Evolutionary conservation across 192 early-diverging fungal species (phyloP).

Genomic region (Dissophora globulifera): DNA sequence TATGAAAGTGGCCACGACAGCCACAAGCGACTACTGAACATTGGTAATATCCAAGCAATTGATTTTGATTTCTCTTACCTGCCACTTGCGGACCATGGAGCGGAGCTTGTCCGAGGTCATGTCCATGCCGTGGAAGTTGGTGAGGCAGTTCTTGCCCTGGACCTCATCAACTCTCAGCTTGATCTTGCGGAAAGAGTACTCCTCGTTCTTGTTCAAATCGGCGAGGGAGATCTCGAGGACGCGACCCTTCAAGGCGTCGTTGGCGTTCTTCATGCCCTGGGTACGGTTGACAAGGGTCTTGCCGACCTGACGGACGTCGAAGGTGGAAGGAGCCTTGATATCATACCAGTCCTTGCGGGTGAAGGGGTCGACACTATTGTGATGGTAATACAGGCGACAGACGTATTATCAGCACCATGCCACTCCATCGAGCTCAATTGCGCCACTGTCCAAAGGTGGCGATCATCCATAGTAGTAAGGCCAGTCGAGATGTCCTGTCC

Average conservation of each 20-base stretch:
- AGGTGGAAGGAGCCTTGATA: conserved; percentile 97
- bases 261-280: conserved; percentile 97
- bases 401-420: conserved; percentile 2
- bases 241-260: conserved; percentile 96
- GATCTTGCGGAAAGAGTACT: conserved; percentile 97
- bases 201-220: conserved; percentile 93
- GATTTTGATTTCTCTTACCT: conserved; percentile 61
- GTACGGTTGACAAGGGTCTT: conserved; percentile 99
- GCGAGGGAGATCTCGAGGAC: conserved; percentile 96
- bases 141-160: conserved; percentile 98
- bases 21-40: no score
- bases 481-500: no score
- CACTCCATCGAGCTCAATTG: no score
- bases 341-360: conserved; percentile 99
- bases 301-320: conserved; percentile 92
- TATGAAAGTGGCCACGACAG: no score
- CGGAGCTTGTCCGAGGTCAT: conserved; percentile 99
- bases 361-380: conserved; percentile 94
- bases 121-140: conserved; percentile 99
- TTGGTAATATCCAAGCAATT: conserved; percentile 1
- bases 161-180: conserved; percentile 98
- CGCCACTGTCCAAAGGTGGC: no score
- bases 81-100: conserved; percentile 99
- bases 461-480: no score
- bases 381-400: neutral